Conservation (phyloP, 2,329 filamentous ascomycete genomes). For the Stachybotrys echinatus region DNA sequence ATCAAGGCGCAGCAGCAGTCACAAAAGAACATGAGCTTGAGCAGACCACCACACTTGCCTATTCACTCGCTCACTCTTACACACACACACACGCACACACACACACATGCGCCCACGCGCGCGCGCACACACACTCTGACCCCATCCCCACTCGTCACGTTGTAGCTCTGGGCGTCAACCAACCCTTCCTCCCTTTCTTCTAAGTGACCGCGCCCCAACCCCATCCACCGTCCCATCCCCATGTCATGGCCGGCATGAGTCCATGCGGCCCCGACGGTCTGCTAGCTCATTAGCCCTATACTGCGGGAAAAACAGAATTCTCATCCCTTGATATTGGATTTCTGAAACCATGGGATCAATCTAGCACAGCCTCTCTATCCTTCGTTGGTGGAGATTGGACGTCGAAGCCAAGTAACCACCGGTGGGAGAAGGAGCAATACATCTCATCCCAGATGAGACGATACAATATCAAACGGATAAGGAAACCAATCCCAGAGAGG, state of each 20-base stretch:
- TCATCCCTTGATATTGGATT: neutral
- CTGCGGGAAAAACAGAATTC: too few relatives aligned
- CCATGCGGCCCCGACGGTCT: too few relatives aligned
- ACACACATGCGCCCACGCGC: too few relatives aligned
- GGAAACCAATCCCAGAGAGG: neutral
- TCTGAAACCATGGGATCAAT: neutral
- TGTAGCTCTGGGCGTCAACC: neutral
- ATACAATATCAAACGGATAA: too few relatives aligned
- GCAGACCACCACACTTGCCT: too few relatives aligned
- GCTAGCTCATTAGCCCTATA: too few relatives aligned
- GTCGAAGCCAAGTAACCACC: neutral
- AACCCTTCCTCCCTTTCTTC: too few relatives aligned
- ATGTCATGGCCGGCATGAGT: too few relatives aligned
- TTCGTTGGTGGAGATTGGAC: neutral
- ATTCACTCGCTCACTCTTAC: too few relatives aligned
- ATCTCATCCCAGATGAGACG: neutral
- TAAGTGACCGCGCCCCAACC: neutral
- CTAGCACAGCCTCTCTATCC: neutral
- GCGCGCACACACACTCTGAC: neutral
- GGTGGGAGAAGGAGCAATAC: neutral
- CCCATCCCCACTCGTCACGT: neutral
- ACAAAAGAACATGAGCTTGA: too few relatives aligned
- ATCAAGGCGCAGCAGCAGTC: too few relatives aligned
- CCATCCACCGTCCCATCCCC: neutral
- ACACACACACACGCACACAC: neutral